Evolutionary conservation across 2,329 filamentous ascomycete genomes (phyloP), one percentile per base, ranked within the genome.

Genomic region (Tolypocladium pustulatum): DNA sequence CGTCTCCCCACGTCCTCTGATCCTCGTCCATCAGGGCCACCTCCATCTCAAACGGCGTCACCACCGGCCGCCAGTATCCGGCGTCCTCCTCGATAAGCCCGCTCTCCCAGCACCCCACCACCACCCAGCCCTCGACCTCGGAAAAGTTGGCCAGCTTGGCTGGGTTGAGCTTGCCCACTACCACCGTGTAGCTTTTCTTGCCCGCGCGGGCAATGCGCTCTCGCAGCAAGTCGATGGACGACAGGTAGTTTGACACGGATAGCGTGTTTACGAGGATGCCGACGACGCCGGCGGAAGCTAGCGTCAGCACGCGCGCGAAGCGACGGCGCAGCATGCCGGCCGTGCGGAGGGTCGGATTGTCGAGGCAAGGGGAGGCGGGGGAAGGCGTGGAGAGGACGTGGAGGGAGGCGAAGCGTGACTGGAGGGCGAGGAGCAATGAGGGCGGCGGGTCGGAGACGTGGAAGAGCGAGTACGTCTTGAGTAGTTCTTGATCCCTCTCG

Each of bases 21-120:
- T 85, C 81, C 68, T 96, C 92, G 17, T 81, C 80, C 73, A 84
- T 80, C 61, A 99, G 74, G 4, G 90, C 90, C 54, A 96, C 76
- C 57, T 85, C 86, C 58, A 97, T 76, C 78, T 99, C 94, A 70
- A 95, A 97, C 0, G 93, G 93, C n/a, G 94, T 99, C 46, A 97
- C 85, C 12, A 97, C 86, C 0, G 92, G 91, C 65, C 85, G 84
- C 81, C 87, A 97, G 69, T 96, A 96, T 8, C 89, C 89, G 0
- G 72, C 72, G 59, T 89, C 88, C 63, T 91, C 91, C 66, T 97
- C 93, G 5, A 99, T 84, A 56, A 97, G 76, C 60, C 89, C 91
- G 71, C 92, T 96, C 75, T 99, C 94, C 94, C 94, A 99, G 73
- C 94, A 99, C 2, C 94, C 93, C 12, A 99, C 90, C 0, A 97